Base-by-base conservation (phyloP, 108 stramenopile species). In the Nitzschia inconspicua region DNA sequence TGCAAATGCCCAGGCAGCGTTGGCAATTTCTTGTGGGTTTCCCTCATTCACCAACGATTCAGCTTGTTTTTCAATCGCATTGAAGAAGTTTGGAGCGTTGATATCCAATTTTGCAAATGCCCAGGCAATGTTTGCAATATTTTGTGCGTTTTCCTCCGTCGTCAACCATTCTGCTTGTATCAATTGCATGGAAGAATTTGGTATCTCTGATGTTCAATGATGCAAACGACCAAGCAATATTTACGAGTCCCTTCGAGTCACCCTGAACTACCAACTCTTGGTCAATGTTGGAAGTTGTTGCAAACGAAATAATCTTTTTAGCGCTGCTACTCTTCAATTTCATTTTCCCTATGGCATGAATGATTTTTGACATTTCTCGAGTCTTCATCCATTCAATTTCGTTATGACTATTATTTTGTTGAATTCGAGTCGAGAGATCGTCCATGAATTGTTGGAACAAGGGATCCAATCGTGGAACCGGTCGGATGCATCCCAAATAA, bases 61-160 rank as follows among this genome's bases (percentile, higher is more conserved):
- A n/a, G n/a, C n/a, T n/a, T n/a, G n/a, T n/a, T n/a, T n/a, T n/a
- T n/a, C n/a, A n/a, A n/a, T n/a, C n/a, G n/a, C n/a, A n/a, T n/a
- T n/a, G n/a, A n/a, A n/a, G n/a, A n/a, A n/a, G n/a, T n/a, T n/a
- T n/a, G n/a, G n/a, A n/a, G n/a, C n/a, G n/a, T n/a, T n/a, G n/a
- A n/a, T n/a, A n/a, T n/a, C 66, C n/a, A 67, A 43, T 31, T 16
- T 57, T 16, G 56, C 56, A 40, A 55, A 67, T 6, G 66, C 66
- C 66, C 66, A 67, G 3, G 52, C 66, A 35, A 42, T 54, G 35
- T 57, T 67, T 26, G 66, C 66, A 23, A 67, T 34, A 6, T 32
- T 20, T 44, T 58, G 66, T 11, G 66, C 47, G 4, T 19, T 47
- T 8, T 57, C 66, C 24, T 39, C 22, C 3, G 34, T n/a, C 9